A percentile compares a stretch with the other conserved stretches of the same genome.
Evolutionary conservation across 495 filamentous ascomycete species (phyloP).

Genomic region (Xylaria grammica): DNA sequence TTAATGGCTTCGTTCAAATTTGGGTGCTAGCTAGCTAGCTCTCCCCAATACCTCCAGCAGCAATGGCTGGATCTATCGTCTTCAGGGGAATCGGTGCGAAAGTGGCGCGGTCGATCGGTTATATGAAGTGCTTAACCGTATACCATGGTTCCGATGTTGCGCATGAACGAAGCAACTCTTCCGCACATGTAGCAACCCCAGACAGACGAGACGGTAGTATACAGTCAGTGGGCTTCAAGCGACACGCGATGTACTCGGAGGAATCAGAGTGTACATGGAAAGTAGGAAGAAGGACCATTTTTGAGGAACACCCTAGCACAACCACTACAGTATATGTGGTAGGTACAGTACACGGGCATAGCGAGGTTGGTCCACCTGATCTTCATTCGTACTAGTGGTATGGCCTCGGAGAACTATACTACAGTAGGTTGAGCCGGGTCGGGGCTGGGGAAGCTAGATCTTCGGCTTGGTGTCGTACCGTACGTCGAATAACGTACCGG

Average conservation of each 20-base stretch:
- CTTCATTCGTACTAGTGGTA: constrained; percentile 17
- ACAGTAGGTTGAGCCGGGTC: constrained; percentile 17
- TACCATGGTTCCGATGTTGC: constrained; percentile 19
- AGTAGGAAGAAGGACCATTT: constrained; percentile 21
- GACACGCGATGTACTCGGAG: not conserved
- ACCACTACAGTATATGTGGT: constrained; percentile 4
- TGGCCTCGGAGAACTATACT: constrained; percentile 21
- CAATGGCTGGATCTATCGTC: not conserved
- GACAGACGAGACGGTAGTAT: not conserved
- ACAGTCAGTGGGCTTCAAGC: constrained; percentile 4
- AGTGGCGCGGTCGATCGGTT: constrained; percentile 7
- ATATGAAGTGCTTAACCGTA: constrained; percentile 1
- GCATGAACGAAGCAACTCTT: constrained; percentile 9
- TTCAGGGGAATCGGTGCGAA: not conserved
- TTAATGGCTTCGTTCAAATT: not conserved
- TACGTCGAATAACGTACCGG: constrained; percentile 17
- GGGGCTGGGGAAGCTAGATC: constrained; percentile 19
- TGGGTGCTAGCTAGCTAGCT: not conserved
- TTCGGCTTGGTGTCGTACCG: constrained; percentile 17
- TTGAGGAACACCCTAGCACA: constrained; percentile 21
- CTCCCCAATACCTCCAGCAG: not conserved
- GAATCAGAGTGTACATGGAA: not conserved
- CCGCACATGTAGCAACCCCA: constrained; percentile 10
- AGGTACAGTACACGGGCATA: constrained; percentile 1
- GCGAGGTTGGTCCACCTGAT: constrained; percentile 20